Conservation (phyloP, 768 basidiomycete species). For the Boletus bicolor region DNA sequence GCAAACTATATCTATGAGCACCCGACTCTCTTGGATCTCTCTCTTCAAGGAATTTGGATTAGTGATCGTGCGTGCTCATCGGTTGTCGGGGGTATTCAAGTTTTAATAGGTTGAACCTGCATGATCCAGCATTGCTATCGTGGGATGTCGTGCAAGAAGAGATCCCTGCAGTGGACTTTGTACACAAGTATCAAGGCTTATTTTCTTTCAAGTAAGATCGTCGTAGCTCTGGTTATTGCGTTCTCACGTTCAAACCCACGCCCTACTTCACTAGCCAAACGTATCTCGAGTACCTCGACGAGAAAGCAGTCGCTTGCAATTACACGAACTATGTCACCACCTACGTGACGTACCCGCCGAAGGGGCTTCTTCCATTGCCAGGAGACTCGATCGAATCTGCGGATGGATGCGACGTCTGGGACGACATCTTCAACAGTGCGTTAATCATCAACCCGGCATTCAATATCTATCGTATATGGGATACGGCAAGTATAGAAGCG, state of each 20-base stretch:
- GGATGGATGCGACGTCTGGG: slow-evolving; percentile 65
- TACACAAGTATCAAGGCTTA: slow-evolving; percentile 66
- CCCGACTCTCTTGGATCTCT: slow-evolving; percentile 48
- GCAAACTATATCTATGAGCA: slow-evolving; percentile 71
- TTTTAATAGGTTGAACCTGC: background rate
- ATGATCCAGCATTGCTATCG: slow-evolving; percentile 47
- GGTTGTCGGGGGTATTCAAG: background rate
- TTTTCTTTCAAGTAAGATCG: slow-evolving; percentile 66
- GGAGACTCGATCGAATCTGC: slow-evolving; percentile 47
- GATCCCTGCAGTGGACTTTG: slow-evolving; percentile 72
- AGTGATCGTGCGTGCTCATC: slow-evolving; percentile 54
- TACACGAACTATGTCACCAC: slow-evolving; percentile 61
- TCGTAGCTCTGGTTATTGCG: background rate
- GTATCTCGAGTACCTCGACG: slow-evolving; percentile 57
- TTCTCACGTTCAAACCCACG: background rate
- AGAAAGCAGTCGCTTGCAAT: slow-evolving; percentile 50
- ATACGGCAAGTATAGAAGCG: slow-evolving; percentile 41
- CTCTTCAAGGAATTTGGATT: slow-evolving; percentile 70
- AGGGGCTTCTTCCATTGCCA: slow-evolving; percentile 64
- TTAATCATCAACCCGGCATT: slow-evolving; percentile 69
- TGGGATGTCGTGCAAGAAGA: slow-evolving; percentile 64
- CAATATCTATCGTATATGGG: slow-evolving; percentile 74
- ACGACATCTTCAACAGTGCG: slow-evolving; percentile 59
- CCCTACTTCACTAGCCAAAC: slow-evolving; percentile 44
- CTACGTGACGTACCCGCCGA: slow-evolving; percentile 65